A percentile compares a stretch with the other conserved stretches of the same genome.
phyloP scores from a whole-genome alignment of 768 basidiomycete genomes.

The Rhodotorula diobovata region DNA sequence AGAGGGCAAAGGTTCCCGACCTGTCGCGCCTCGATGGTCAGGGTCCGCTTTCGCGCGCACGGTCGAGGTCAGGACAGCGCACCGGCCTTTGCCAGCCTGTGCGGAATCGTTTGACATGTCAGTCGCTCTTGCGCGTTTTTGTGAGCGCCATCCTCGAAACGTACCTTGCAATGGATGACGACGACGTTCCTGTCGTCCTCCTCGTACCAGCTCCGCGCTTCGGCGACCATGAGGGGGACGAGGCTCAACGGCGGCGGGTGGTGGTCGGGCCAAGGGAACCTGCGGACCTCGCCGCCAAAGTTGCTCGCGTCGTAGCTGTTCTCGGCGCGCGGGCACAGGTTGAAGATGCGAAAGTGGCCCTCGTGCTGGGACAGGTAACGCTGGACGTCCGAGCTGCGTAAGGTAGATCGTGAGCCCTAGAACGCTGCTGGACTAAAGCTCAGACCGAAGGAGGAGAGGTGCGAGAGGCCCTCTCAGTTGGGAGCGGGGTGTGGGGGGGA shows the following conservation, averaged over 20 bases:
- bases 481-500: not conserved
- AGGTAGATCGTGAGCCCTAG: too few relatives aligned
- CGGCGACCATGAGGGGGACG: slow-evolving; percentile 66
- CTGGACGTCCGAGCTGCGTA: slow-evolving; percentile 65
- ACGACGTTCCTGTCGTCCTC: slow-evolving; percentile 64
- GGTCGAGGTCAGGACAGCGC: not conserved
- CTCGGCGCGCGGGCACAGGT: slow-evolving; percentile 59
- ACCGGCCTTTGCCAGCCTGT: slow-evolving; percentile 41
- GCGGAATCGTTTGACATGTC: too few relatives aligned
- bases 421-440: too few relatives aligned
- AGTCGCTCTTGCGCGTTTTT: too few relatives aligned
- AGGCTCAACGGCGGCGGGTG: slow-evolving; percentile 78
- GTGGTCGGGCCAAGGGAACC: slow-evolving; percentile 87
- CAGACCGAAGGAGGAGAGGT: not conserved
- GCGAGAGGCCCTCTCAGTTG: not conserved
- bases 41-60: too few relatives aligned
- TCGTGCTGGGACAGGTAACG: slow-evolving; percentile 71
- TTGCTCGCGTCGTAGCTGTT: slow-evolving; percentile 66
- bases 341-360: slow-evolving; percentile 79
- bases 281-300: slow-evolving; percentile 32
- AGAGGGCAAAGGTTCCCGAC: slow-evolving; percentile 78
- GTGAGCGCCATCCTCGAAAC: slow-evolving; percentile 8
- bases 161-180: slow-evolving; percentile 81
- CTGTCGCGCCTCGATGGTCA: too few relatives aligned
- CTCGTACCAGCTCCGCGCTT: slow-evolving; percentile 68